Percentiles rank a stretch among this genome's conserved stretches.
Evolutionary conservation across 768 basidiomycete genomes (phyloP).

Genomic region (Guyanaporus albipodus): DNA sequence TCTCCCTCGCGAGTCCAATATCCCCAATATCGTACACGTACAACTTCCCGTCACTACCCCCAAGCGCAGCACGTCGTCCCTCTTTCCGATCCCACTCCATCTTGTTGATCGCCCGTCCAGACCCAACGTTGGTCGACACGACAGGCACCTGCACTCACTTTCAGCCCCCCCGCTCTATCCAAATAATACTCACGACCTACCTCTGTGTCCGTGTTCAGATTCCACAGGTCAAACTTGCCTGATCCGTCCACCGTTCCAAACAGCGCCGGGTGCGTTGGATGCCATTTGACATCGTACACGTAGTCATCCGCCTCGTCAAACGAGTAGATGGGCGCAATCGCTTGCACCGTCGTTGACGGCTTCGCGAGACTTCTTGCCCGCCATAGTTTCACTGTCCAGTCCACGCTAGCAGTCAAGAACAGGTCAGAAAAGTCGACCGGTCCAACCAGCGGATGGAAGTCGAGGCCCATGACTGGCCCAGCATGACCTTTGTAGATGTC

Average conservation of each 20-base stretch:
- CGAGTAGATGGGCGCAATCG: conserved; percentile 77
- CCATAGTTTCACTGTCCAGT: conserved; percentile 99
- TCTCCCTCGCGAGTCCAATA: conserved; percentile 80
- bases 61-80: conserved; percentile 83
- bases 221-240: conserved; percentile 97
- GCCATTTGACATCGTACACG: conserved; percentile 98
- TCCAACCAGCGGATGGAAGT: conserved; percentile 91
- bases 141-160: conserved; percentile 67
- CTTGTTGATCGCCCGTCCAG: conserved; percentile 89
- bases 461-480: conserved; percentile 89
- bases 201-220: conserved; percentile 95
- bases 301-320: conserved; percentile 99
- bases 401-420: conserved; percentile 88
- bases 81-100: conserved; percentile 93
- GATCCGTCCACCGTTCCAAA: conserved; percentile 94
- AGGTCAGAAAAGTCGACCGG: conserved; percentile 94
- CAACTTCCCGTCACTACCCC: conserved; percentile 87
- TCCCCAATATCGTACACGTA: conserved; percentile 97
- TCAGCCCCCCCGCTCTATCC: conserved; percentile 2
- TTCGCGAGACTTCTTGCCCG: conserved; percentile 74
- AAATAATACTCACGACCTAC: conserved; percentile 42
- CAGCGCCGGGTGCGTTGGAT: conserved; percentile 89
- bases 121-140: conserved; percentile 79
- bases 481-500: conserved; percentile 92
- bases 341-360: conserved; percentile 52